Evolutionary conservation across 1,284 basidiomycete genomes (phyloP).

Genomic region (Schizopora paradoxa): DNA sequence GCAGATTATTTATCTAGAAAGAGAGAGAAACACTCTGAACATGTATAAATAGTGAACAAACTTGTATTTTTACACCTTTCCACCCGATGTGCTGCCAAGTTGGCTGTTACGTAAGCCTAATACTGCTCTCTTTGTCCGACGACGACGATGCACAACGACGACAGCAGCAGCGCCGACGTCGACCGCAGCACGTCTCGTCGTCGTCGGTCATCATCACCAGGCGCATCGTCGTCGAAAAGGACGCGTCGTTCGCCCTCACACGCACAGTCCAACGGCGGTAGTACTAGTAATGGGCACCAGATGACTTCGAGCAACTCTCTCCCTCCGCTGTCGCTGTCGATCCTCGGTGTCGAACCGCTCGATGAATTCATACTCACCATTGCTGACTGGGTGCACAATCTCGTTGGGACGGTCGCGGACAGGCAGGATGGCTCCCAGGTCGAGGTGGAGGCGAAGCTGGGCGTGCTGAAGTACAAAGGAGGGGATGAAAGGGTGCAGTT

Average conservation of each 20-base stretch:
- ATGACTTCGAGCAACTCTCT: too few species aligned
- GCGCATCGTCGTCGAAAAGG: background rate
- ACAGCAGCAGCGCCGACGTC: too few species aligned
- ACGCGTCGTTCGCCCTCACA: background rate
- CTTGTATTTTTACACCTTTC: too few species aligned
- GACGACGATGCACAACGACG: too few species aligned
- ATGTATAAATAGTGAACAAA: too few species aligned
- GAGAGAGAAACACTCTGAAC: too few species aligned
- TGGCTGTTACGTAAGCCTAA: too few species aligned
- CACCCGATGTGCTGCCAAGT: too few species aligned
- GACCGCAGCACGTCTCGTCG: background rate
- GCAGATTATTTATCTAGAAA: too few species aligned
- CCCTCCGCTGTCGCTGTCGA: constrained; percentile 79
- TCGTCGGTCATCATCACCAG: background rate
- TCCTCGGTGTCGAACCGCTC: constrained; percentile 87
- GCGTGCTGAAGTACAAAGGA: constrained; percentile 62
- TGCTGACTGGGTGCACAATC: constrained; percentile 84
- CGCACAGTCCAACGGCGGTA: constrained; percentile 5
- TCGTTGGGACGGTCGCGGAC: constrained; percentile 47
- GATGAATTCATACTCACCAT: constrained; percentile 93
- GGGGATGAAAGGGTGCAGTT: constrained; percentile 56
- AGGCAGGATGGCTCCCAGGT: constrained; percentile 41
- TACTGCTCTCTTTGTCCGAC: too few species aligned
- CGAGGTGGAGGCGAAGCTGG: constrained; percentile 94
- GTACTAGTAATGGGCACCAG: constrained; percentile 4